Base-by-base conservation (phyloP, 2,329 filamentous ascomycete species). In the Cryoendolithus antarcticus region DNA sequence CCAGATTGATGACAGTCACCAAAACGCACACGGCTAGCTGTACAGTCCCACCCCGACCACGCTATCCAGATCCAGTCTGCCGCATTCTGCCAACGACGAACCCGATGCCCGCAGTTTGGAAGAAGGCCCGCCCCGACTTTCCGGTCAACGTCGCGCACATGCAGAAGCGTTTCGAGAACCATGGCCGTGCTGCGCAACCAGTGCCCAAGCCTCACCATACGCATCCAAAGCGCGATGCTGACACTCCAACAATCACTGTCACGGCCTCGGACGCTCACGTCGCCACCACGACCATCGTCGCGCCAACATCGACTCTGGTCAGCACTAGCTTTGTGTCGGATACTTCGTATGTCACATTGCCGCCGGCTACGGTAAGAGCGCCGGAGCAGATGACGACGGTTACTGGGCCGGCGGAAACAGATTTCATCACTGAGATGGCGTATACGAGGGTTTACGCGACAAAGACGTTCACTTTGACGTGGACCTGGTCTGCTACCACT, bases 1-100 rank as follows among this genome's bases (percentile, higher is more conserved):
- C 45, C 19, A 52, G 41, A 5, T 41, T 46, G 7, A 42, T 33
- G 10, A 38, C 47, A n/a, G 30, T 44, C 8, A 53, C 48, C 1
- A 53, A 56, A 34, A 65, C 62, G 1, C 50, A 53, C 2, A 59
- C 57, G 4, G 58, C 60, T 9, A 56, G 52, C 5, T 66, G 62
- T 53, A 62, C 57, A 6, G 49, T 56, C 11, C 53, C 56, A 2
- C 51, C 57, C 4, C 55, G 47, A 12, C 53, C 49, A 9, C 46
- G 50, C 9, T 45, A 46, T 24, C 50, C 43, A 24, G 62, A 64
- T 40, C 62, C 62, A 44, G 51, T 52, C 10, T 56, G 52, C 40
- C 48, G 39, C 7, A 59, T 61, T 48, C 55, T 50, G 2, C 62
- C 61, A 3, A 62, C 58, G 27, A 40, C 49, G 3, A 40, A 62